Evolutionary conservation across 2,329 filamentous ascomycete species (phyloP).

Genomic region (Xylaria sp.): DNA sequence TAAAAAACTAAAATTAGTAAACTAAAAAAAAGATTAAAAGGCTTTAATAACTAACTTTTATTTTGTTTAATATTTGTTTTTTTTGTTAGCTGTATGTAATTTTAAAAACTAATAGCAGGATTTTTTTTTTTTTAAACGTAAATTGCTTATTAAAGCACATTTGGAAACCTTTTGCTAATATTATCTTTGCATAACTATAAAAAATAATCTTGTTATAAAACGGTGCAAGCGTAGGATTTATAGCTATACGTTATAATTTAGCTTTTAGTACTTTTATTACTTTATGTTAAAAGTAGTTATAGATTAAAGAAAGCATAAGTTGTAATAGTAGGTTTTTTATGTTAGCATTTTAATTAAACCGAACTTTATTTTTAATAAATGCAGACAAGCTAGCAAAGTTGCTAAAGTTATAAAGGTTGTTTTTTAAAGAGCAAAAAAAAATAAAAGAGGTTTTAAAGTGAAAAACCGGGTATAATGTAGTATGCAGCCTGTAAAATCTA

Average conservation of each 20-base stretch:
- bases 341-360: neutral
- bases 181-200: neutral
- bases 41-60: no score
- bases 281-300: no score
- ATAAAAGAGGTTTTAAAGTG: neutral
- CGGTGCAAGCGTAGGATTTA: neutral
- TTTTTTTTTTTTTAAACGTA: neutral
- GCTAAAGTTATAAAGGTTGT: neutral
- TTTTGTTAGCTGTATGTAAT: no score
- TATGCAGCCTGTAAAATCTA: neutral
- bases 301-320: no score
- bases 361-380: neutral
- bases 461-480: neutral
- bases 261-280: no score
- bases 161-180: neutral
- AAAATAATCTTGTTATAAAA: neutral
- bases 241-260: no score
- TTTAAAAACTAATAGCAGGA: no score
- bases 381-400: neutral
- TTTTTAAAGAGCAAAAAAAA: neutral
- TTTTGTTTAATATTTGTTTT: no score
- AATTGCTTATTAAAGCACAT: neutral
- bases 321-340: no score
- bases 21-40: no score
- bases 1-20: no score